Evolutionary conservation across 2,329 filamentous ascomycete species (phyloP).

Genomic region (Monilinia vaccinii-corymbosi): DNA sequence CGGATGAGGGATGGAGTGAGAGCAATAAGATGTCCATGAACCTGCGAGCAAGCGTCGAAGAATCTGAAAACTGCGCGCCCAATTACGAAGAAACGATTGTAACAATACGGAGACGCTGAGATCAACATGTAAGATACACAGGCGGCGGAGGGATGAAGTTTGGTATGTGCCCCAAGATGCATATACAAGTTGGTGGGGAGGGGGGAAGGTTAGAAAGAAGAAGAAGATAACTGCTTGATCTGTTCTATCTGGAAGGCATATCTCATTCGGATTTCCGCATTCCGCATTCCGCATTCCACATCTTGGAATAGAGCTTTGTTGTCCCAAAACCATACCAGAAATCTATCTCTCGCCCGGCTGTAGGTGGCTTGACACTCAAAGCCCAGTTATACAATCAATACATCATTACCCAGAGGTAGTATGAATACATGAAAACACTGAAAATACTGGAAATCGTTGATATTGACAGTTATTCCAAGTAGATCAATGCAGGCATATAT

Average conservation of each 20-base stretch:
- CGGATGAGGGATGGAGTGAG: not conserved
- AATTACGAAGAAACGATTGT: not conserved
- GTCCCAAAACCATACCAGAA: not conserved
- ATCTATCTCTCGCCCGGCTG: not conserved
- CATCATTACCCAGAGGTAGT: too few relatives aligned
- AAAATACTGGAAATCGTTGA: not conserved
- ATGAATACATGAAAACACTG: too few relatives aligned
- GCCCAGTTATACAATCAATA: not conserved
- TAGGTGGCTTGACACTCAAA: not conserved
- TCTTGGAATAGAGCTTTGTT: not conserved
- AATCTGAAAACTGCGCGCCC: not conserved
- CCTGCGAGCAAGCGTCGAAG: not conserved
- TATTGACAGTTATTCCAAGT: too few relatives aligned
- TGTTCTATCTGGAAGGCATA: not conserved
- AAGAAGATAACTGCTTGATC: not conserved
- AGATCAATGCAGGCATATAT: too few relatives aligned
- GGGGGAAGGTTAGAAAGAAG: not conserved
- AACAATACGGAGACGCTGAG: not conserved
- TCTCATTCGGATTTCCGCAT: not conserved
- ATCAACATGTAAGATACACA: conserved; percentile 1
- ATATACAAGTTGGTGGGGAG: not conserved
- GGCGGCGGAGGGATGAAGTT: not conserved
- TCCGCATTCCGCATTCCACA: too few relatives aligned
- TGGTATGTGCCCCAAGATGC: not conserved
- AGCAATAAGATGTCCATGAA: not conserved